A percentile compares a stretch with the other conserved stretches of the same genome.
phyloP scores from a whole-genome alignment of 345 rosid species.

The Salix brachista region DNA sequence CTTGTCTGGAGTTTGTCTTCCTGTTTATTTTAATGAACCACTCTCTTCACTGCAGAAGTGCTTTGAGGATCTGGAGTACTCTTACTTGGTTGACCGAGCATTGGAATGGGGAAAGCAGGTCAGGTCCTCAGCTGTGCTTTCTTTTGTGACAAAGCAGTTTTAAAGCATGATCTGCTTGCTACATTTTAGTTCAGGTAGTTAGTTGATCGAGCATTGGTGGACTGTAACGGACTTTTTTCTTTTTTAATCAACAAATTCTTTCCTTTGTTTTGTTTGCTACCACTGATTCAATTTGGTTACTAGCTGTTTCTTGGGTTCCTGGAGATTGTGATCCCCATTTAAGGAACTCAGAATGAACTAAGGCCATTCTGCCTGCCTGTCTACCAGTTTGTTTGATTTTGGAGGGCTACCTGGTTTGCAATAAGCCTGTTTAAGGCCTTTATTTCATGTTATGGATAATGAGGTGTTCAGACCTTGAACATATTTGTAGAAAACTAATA shows the following conservation, averaged over 20 bases:
- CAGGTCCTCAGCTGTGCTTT: constrained; percentile 36
- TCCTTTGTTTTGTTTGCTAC: background rate
- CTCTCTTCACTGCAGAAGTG: constrained; percentile 97
- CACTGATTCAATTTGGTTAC: background rate
- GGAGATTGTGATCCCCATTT: background rate
- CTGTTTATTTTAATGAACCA: constrained; percentile 95
- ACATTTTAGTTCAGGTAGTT: constrained; percentile 19
- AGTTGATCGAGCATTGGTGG: constrained; percentile 6
- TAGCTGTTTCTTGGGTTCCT: background rate
- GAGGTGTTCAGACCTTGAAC: background rate
- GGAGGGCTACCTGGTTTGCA: background rate
- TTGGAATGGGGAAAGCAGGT: constrained; percentile 98
- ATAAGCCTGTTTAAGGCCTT: background rate
- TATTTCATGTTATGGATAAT: background rate
- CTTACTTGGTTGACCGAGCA: constrained; percentile 85
- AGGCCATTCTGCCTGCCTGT: background rate
- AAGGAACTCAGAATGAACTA: background rate
- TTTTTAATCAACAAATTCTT: background rate
- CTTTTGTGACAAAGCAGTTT: constrained; percentile 29
- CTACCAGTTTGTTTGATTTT: background rate
- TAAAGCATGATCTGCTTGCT: constrained; percentile 31
- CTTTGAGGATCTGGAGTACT: constrained; percentile 97
- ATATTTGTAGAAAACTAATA: background rate
- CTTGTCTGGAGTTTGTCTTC: constrained; percentile 97
- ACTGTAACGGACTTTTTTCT: background rate